Conservation (phyloP, 306 rosid species). For the Rosa persica region DNA sequence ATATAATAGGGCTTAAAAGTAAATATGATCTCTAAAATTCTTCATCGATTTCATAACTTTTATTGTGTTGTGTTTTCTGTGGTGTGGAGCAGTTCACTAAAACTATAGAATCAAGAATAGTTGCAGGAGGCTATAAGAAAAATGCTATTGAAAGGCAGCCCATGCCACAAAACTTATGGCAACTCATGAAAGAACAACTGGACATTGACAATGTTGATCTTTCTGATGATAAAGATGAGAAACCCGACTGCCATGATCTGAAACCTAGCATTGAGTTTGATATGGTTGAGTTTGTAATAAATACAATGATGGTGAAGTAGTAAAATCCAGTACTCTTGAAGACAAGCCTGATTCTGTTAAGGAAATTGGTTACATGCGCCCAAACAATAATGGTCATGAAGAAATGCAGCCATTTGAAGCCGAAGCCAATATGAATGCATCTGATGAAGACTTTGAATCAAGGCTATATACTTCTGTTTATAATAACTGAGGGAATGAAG, state of each 20-base stretch:
- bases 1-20: too few relatives aligned
- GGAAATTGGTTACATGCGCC: too few relatives aligned
- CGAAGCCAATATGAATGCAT: not conserved
- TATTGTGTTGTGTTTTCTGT: not conserved
- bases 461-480: constrained; percentile 10
- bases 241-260: constrained; percentile 4
- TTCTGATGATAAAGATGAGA: not conserved
- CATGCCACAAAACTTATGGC: not conserved
- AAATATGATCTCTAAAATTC: not conserved
- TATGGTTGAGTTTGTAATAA: not conserved
- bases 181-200: not conserved
- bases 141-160: not conserved
- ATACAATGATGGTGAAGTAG: not conserved
- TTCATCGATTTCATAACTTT: not conserved
- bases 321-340: not conserved
- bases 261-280: not conserved
- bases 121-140: constrained; percentile 5
- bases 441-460: constrained; percentile 13
- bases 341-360: too few relatives aligned
- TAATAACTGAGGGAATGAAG: not conserved
- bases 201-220: not conserved
- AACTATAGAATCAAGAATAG: constrained; percentile 21
- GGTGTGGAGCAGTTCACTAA: constrained; percentile 2
- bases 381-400: too few relatives aligned
- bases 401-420: not conserved